These are phyloP conservation scores for Panaeolus papilionaceus DNA, from an alignment of 768 basidiomycete species.

Conservation along the genomic window DNA sequence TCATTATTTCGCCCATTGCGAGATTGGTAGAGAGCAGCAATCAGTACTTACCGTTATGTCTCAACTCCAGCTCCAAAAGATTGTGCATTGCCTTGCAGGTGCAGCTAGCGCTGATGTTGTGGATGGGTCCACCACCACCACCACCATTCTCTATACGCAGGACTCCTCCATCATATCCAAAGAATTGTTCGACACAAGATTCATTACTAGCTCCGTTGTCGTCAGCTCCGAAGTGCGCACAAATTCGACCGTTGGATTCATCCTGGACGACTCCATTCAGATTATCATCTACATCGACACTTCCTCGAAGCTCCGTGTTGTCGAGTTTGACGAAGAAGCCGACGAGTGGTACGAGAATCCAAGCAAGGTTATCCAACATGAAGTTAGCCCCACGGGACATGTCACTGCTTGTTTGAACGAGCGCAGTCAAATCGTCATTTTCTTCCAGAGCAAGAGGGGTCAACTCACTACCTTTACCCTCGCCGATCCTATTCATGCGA, in stretches of 20 bases:
- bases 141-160: conserved; percentile 16
- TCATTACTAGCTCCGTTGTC: conserved; percentile 17
- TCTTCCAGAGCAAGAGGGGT: conserved; percentile 23
- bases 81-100: conserved; percentile 16
- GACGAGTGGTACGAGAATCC: conserved; percentile 28
- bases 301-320: conserved; percentile 14
- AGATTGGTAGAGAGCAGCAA: too few relatives aligned
- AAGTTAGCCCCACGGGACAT: conserved; percentile 32
- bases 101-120: conserved; percentile 10
- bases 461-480: conserved; percentile 17
- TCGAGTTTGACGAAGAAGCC: conserved; percentile 19
- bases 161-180: conserved; percentile 22
- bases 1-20: too few relatives aligned
- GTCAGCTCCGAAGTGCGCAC: conserved; percentile 17
- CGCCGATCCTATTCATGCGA: not conserved
- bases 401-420: conserved; percentile 16
- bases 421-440: not conserved
- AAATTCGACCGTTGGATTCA: conserved; percentile 22
- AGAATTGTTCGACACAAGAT: conserved; percentile 17
- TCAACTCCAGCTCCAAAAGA: conserved; percentile 13
- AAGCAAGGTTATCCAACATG: conserved; percentile 28
- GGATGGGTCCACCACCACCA: conserved; percentile 14
- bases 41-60: too few relatives aligned
- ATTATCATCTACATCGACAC: conserved; percentile 18
- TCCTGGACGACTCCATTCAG: conserved; percentile 2